Conservation (phyloP, 805 yeast species). For the Ogataea angusta region DNA sequence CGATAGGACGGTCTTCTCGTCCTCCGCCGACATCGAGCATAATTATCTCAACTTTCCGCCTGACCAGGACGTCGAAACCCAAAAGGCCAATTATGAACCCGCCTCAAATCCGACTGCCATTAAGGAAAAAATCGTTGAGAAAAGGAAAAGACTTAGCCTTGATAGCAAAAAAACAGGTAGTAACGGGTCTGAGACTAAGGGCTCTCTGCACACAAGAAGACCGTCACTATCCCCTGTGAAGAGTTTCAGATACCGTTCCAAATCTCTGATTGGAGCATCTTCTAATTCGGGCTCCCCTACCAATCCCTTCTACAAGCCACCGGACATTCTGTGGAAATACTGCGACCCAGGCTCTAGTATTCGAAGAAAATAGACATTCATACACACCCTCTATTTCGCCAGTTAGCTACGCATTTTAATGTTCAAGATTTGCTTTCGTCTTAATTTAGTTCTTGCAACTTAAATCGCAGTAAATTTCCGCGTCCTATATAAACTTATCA, state of each 20-base stretch:
- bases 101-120: neutral
- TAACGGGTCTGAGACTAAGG: neutral
- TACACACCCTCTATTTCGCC: neutral
- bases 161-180: neutral
- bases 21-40: neutral
- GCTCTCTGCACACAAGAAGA: conserved; percentile 1
- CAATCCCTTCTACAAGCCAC: conserved; percentile 29
- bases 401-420: neutral
- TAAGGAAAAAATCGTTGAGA: conserved; percentile 4
- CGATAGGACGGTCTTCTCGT: neutral
- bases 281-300: conserved; percentile 16
- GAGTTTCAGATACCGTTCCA: conserved; percentile 13
- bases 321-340: conserved; percentile 24
- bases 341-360: conserved; percentile 8
- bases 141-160: conserved; percentile 2
- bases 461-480: neutral
- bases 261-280: conserved; percentile 12
- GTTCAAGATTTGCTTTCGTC: neutral
- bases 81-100: neutral
- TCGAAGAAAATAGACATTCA: neutral
- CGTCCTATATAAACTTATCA: neutral
- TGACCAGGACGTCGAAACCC: neutral
- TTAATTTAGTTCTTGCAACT: neutral
- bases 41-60: neutral
- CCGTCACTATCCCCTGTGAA: conserved; percentile 10